These are phyloP conservation scores for Diutina sp. DNA, from an alignment of 1,139 yeast species.

Conservation along the genomic window DNA sequence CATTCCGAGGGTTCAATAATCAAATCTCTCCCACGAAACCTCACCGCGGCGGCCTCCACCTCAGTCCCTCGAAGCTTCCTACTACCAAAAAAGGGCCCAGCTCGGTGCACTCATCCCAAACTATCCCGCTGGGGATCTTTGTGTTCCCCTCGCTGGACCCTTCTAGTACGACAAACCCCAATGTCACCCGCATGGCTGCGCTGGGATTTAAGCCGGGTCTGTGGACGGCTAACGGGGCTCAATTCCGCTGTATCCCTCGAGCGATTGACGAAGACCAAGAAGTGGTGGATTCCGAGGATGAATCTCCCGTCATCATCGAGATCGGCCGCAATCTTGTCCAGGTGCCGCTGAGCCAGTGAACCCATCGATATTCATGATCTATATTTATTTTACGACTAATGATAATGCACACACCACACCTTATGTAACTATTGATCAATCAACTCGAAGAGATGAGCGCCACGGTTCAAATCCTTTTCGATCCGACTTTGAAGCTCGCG, in stretches of 20 bases:
- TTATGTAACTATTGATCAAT: not conserved
- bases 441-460: slow-evolving; percentile 17
- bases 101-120: not conserved
- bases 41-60: not conserved
- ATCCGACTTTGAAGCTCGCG: slow-evolving; percentile 17
- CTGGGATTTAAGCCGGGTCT: not conserved
- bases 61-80: not conserved
- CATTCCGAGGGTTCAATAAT: not conserved
- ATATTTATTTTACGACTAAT: not conserved
- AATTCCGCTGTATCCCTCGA: not conserved
- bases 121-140: not conserved
- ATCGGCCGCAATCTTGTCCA: not conserved
- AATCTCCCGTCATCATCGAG: not conserved
- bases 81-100: not conserved
- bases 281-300: not conserved
- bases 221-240: not conserved
- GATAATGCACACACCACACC: not conserved
- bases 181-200: not conserved
- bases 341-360: not conserved
- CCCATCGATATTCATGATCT: not conserved
- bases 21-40: not conserved
- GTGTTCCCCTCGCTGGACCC: not conserved
- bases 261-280: not conserved
- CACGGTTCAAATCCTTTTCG: slow-evolving; percentile 12
- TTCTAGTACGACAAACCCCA: not conserved